A percentile compares a stretch with the other conserved stretches of the same genome.
phyloP scores from a whole-genome alignment of 345 rosid genomes.

The Kernera saxatilis region DNA sequence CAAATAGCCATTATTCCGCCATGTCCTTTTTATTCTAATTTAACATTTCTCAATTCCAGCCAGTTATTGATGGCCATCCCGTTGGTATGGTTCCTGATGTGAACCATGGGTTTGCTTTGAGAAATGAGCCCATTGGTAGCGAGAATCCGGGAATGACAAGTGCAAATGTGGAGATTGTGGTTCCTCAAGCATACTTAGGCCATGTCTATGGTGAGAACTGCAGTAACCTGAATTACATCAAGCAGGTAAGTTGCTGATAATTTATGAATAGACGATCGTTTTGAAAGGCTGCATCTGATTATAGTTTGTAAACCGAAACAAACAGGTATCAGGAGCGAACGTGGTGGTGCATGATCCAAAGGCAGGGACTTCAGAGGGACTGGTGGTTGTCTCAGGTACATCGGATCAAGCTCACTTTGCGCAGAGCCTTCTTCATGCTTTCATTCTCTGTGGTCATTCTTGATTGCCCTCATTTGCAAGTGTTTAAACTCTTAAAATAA shows the following conservation, averaged over 20 bases:
- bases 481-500: background rate
- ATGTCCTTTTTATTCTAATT: background rate
- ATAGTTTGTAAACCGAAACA: background rate
- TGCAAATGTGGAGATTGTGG: slow-evolving; percentile 51
- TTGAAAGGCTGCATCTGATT: slow-evolving; percentile 6
- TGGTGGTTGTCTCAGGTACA: slow-evolving; percentile 57
- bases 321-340: slow-evolving; percentile 67
- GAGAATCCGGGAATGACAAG: slow-evolving; percentile 44
- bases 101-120: slow-evolving; percentile 41
- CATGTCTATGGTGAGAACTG: slow-evolving; percentile 69
- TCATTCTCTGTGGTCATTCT: slow-evolving; percentile 48
- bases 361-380: slow-evolving; percentile 57
- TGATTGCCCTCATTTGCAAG: background rate
- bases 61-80: slow-evolving; percentile 39
- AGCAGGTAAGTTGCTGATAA: slow-evolving; percentile 43
- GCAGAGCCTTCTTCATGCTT: slow-evolving; percentile 69
- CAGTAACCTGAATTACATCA: slow-evolving; percentile 53
- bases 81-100: slow-evolving; percentile 51
- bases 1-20: background rate
- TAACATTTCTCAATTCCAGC: slow-evolving; percentile 28
- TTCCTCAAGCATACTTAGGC: slow-evolving; percentile 52
- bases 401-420: slow-evolving; percentile 62
- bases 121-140: slow-evolving; percentile 51
- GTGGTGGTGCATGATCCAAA: slow-evolving; percentile 62
- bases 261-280: background rate